Conservation (phyloP, 192 early-diverging fungal species). For the Mortierella hygrophila region DNA sequence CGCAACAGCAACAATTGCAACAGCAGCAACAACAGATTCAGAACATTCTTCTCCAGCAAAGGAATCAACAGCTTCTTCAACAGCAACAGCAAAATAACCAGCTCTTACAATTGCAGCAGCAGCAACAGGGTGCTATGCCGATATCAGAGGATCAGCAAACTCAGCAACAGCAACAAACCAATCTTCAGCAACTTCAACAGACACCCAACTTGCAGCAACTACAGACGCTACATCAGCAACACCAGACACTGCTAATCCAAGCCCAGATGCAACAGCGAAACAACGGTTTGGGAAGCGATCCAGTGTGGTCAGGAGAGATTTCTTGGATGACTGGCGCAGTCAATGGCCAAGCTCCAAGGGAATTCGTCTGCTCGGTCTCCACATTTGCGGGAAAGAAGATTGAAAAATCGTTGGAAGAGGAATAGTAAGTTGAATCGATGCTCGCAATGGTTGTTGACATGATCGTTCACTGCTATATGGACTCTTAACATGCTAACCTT, state of each 20-base stretch:
- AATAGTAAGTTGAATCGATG: slow-evolving; percentile 28
- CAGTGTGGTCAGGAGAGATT: slow-evolving; percentile 47
- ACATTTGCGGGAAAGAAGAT: slow-evolving; percentile 49
- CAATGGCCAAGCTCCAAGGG: slow-evolving; percentile 22
- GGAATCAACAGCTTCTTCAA: slow-evolving; percentile 16
- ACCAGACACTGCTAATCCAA: slow-evolving; percentile 26
- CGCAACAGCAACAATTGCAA: slow-evolving; percentile 25
- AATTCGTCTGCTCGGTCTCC: slow-evolving; percentile 37
- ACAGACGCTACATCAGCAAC: slow-evolving; percentile 36
- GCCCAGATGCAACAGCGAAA: slow-evolving; percentile 34
- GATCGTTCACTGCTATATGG: neutral
- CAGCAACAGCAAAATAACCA: slow-evolving; percentile 4
- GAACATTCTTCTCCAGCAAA: slow-evolving; percentile 7
- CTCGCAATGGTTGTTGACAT: neutral
- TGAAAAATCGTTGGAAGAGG: slow-evolving; percentile 48
- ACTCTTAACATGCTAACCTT: neutral
- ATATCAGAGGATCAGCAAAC: slow-evolving; percentile 10
- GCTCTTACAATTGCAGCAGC: slow-evolving; percentile 9
- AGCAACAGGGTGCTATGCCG: slow-evolving; percentile 2
- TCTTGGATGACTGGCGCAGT: slow-evolving; percentile 29
- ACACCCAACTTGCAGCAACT: slow-evolving; percentile 27
- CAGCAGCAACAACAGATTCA: slow-evolving; percentile 22
- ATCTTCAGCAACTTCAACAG: slow-evolving; percentile 22
- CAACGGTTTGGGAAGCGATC: slow-evolving; percentile 35
- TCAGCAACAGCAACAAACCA: slow-evolving; percentile 22